These are phyloP conservation scores for Cucurbita moschata DNA, from an alignment of 306 rosid species.

Conservation along the genomic window DNA sequence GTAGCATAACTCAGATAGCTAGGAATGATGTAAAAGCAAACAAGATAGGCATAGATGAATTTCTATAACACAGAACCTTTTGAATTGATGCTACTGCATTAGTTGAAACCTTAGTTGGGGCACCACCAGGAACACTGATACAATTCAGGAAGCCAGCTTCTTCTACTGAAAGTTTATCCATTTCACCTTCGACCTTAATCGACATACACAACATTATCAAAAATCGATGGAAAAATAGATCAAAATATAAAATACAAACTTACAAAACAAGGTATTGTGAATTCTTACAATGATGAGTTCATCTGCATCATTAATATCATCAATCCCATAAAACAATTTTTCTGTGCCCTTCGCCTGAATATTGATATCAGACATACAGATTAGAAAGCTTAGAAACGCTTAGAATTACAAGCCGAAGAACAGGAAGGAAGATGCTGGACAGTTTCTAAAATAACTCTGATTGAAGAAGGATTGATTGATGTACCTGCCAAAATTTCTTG, in stretches of 20 bases:
- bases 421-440: neutral
- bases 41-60: neutral
- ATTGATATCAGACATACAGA: slow-evolving; percentile 2
- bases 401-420: neutral
- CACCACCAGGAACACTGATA: slow-evolving; percentile 86
- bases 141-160: slow-evolving; percentile 86
- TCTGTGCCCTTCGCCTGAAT: slow-evolving; percentile 64
- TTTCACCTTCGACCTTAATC: slow-evolving; percentile 79
- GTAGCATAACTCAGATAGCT: neutral
- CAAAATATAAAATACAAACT: neutral
- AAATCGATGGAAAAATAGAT: neutral
- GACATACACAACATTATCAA: slow-evolving; percentile 4
- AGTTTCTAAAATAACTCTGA: neutral
- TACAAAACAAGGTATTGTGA: slow-evolving; percentile 6
- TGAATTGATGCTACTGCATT: slow-evolving; percentile 48
- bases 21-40: neutral
- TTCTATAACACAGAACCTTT: slow-evolving; percentile 29
- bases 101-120: slow-evolving; percentile 51
- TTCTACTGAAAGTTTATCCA: slow-evolving; percentile 86
- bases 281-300: slow-evolving; percentile 56
- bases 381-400: neutral
- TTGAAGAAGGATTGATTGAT: neutral
- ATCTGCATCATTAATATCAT: slow-evolving; percentile 52
- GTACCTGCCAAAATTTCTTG: slow-evolving; percentile 88
- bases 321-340: slow-evolving; percentile 62